These are phyloP conservation scores for Naegleria lovaniensis DNA, from an alignment of 208 protist genomes.

Conservation along the genomic window DNA sequence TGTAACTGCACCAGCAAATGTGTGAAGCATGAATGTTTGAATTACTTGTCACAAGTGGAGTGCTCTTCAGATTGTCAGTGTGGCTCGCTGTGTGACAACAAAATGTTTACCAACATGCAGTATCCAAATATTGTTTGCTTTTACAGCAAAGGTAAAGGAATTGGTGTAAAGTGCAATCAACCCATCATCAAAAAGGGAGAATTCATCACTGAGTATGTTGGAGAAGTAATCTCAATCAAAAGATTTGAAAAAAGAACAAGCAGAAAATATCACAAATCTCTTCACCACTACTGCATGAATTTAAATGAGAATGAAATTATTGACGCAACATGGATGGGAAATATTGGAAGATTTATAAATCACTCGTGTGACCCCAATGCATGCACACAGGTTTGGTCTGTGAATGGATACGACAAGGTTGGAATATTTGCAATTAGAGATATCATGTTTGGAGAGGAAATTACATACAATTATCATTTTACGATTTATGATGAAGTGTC, in stretches of 20 bases:
- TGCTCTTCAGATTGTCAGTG: not conserved
- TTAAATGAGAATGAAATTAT: slow-evolving; percentile 48
- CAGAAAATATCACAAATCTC: slow-evolving; percentile 43
- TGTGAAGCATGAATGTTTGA: not conserved
- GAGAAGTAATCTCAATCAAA: slow-evolving; percentile 45
- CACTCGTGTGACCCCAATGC: slow-evolving; percentile 40
- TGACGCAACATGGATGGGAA: slow-evolving; percentile 34
- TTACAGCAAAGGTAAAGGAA: not conserved
- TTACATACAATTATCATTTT: slow-evolving; percentile 30
- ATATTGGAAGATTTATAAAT: slow-evolving; percentile 35
- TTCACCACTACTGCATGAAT: slow-evolving; percentile 62
- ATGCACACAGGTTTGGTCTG: slow-evolving; percentile 37
- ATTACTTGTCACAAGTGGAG: not conserved
- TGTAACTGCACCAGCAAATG: not conserved
- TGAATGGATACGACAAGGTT: not conserved
- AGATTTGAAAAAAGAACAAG: slow-evolving; percentile 53
- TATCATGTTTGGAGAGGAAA: slow-evolving; percentile 13
- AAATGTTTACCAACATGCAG: not conserved
- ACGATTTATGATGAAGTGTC: not conserved
- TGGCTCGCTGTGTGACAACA: not conserved
- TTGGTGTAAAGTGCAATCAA: slow-evolving; percentile 10
- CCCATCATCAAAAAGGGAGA: slow-evolving; percentile 20
- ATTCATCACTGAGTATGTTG: slow-evolving; percentile 62
- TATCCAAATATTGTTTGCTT: not conserved
- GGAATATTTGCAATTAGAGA: slow-evolving; percentile 28